Conservation (phyloP, 139 green algal genomes). For the Eudorina sp. region DNA sequence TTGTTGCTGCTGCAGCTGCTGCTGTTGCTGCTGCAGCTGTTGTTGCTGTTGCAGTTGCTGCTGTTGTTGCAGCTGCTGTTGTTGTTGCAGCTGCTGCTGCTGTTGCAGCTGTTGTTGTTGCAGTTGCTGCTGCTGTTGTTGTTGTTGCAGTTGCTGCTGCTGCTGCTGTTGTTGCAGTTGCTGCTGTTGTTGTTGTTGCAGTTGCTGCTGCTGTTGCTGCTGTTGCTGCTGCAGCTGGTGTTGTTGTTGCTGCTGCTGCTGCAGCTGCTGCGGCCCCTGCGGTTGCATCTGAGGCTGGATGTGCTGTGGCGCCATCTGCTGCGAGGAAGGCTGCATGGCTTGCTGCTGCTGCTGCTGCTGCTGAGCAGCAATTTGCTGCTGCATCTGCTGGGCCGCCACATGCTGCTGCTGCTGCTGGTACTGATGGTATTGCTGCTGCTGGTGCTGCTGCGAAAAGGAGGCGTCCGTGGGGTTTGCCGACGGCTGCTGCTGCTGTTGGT, state of each 20-base stretch:
- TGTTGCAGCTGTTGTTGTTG: not conserved
- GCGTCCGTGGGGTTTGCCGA: no score
- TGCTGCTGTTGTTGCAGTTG: constrained; percentile 3
- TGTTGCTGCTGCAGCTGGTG: not conserved
- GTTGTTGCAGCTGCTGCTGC: not conserved
- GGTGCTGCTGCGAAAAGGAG: not conserved
- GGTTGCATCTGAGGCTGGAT: not conserved
- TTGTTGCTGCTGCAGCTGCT: not conserved
- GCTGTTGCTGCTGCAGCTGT: not conserved
- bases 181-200: not conserved
- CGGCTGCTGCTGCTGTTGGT: no score
- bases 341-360: not conserved
- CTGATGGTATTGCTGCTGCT: not conserved
- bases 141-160: not conserved
- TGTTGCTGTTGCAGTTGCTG: not conserved
- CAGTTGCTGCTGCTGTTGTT: not conserved
- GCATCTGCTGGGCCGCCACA: not conserved
- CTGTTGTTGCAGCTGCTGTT: not conserved
- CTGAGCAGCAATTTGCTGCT: no score
- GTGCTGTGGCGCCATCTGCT: not conserved
- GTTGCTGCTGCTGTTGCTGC: not conserved
- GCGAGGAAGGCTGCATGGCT: not conserved
- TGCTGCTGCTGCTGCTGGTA: not conserved
- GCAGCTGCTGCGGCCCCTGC: not conserved
- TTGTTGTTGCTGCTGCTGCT: constrained; percentile 1